Evolutionary conservation across 805 yeast genomes (phyloP).

Genomic region (Yarrowia porcina): DNA sequence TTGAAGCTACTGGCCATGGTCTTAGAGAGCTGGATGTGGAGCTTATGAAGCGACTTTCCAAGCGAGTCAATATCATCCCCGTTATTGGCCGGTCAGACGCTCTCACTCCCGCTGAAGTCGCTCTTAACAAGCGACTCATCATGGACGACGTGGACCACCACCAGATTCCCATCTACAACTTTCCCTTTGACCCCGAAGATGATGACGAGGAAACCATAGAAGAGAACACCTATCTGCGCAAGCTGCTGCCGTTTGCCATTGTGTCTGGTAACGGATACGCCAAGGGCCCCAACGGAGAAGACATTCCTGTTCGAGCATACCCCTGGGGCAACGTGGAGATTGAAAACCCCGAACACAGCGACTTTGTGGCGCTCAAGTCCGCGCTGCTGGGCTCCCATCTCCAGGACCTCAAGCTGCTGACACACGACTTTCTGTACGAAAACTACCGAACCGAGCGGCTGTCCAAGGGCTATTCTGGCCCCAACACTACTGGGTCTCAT

Average conservation of each 20-base stretch:
- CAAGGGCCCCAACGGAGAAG: conserved; percentile 20
- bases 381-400: conserved; percentile 73
- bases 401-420: conserved; percentile 75
- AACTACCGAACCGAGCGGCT: conserved; percentile 73
- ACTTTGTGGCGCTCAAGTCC: conserved; percentile 47
- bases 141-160: conserved; percentile 55
- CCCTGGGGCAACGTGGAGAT: conserved; percentile 59
- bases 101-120: conserved; percentile 62
- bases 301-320: conserved; percentile 45
- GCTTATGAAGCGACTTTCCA: conserved; percentile 65
- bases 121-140: conserved; percentile 51
- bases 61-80: conserved; percentile 78
- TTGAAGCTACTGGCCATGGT: conserved; percentile 56
- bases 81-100: conserved; percentile 79
- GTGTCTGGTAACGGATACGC: conserved; percentile 1
- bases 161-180: conserved; percentile 66
- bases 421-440: conserved; percentile 73
- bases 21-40: conserved; percentile 68
- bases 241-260: conserved; percentile 55
- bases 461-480: conserved; percentile 38
- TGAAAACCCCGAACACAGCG: conserved; percentile 39
- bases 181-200: conserved; percentile 62
- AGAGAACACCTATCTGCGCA: conserved; percentile 42
- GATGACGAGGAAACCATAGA: conserved; percentile 43
- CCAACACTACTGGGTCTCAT: conserved; percentile 11